phyloP scores from a whole-genome alignment of 768 basidiomycete genomes.

The Cyathus striatus region DNA sequence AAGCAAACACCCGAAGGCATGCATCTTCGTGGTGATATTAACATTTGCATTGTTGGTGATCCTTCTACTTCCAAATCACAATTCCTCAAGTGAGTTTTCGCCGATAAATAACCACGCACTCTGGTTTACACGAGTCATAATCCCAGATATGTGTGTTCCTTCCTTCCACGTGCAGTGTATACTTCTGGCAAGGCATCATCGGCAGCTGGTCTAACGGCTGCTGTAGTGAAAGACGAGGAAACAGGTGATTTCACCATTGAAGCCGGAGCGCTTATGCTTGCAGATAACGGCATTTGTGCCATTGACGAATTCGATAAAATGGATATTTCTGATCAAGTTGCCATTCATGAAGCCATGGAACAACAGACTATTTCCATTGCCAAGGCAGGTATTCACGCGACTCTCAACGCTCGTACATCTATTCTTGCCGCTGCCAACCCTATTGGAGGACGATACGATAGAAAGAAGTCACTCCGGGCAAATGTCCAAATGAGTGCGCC shows the following conservation, averaged over 20 bases:
- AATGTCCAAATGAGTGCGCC: conserved; percentile 98
- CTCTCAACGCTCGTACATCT: conserved; percentile 94
- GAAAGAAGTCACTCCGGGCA: conserved; percentile 84
- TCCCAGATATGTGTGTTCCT: conserved; percentile 90
- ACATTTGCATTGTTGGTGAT: conserved; percentile 97
- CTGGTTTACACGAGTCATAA: conserved; percentile 1
- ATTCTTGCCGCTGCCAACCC: conserved; percentile 99
- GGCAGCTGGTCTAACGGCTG: conserved; percentile 97
- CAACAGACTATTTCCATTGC: conserved; percentile 99
- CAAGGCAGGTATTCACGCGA: conserved; percentile 98
- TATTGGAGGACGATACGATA: conserved; percentile 93
- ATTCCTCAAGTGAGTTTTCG: conserved; percentile 80
- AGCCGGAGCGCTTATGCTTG: conserved; percentile 97
- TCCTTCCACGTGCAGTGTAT: conserved; percentile 96
- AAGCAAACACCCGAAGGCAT: conserved; percentile 96
- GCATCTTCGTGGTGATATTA: conserved; percentile 97
- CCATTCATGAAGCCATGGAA: conserved; percentile 99
- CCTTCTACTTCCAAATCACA: conserved; percentile 98
- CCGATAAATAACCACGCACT: neutral
- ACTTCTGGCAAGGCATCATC: conserved; percentile 99
- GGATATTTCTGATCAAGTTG: conserved; percentile 97
- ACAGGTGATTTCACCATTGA: conserved; percentile 99
- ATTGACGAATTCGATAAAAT: conserved; percentile 99
- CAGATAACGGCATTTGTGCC: conserved; percentile 99
- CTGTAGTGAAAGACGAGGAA: conserved; percentile 97